Base-by-base conservation (phyloP, 441 rosid species). In the Flueggea neowawraea region DNA sequence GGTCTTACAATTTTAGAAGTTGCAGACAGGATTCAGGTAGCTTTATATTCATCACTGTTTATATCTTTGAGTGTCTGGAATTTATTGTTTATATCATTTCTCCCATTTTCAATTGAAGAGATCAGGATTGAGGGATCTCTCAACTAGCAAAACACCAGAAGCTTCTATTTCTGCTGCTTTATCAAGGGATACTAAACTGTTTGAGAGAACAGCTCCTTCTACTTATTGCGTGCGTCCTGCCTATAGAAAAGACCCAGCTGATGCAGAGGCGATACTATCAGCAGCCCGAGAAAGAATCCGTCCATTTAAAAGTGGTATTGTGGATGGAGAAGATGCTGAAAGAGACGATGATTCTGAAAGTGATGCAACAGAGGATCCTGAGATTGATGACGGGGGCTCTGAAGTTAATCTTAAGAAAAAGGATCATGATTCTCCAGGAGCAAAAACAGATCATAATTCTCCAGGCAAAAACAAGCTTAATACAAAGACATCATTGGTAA, bases 181-280 rank as follows among this genome's bases (percentile, higher is more conserved):
- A 82, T 90, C 98, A 31, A 90, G 99, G 79, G 99, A 96, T 75
- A 82, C 89, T 68, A 96, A 96, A 76, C 99, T 96, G 74, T 96
- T 96, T 49, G 99, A 96, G 85, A 89, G 99, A 81, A 89, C 90
- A 60, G 99, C 99, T 71, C 99, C 99, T 60, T 96, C 99, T 43
- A 96, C 99, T 15, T 96, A 96, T 69, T 90, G 98, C 82, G 82
- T 93, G 53, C 89, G 98, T 63, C 75, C 92, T 70, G 84, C 97
- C 71, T 96, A 85, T 75, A 88, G 97, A 74, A 96, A 93, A 76
- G 95, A 90, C 78, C 96, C 97, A 52, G 83, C 78, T 53, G 97
- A 93, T 82, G 95, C 93, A n/a, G 97, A 90, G 76, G 82, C 91
- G 61, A 80, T 96, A 75, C 96, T 96, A 68, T 81, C 93, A 63